Evolutionary conservation across 225 moss, liverwort and hornwort species (phyloP).

Genomic region (Polytrichum formosum): DNA sequence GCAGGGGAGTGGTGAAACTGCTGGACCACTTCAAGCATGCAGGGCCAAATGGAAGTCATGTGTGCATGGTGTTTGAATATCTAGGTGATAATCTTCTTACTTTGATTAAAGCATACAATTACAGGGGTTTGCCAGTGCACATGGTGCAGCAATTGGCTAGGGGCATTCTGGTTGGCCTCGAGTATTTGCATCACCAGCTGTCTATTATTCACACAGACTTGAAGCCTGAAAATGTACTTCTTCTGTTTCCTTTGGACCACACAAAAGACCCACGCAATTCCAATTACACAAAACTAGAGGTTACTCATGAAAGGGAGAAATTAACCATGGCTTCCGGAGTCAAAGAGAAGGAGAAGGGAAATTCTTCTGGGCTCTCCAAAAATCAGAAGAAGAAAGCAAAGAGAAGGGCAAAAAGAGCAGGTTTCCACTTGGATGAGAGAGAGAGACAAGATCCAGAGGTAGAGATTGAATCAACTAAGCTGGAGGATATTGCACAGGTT

Average conservation of each 20-base stretch:
- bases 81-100: conserved; percentile 90
- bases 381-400: conserved; percentile 94
- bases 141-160: conserved; percentile 74
- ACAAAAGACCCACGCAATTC: conserved; percentile 57
- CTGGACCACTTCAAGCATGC: conserved; percentile 83
- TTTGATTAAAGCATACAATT: conserved; percentile 73
- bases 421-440: conserved; percentile 31
- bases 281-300: conserved; percentile 19
- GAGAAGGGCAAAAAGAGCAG: conserved; percentile 78
- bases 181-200: conserved; percentile 72
- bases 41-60: conserved; percentile 85
- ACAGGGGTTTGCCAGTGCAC: conserved; percentile 72
- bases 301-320: conserved; percentile 31
- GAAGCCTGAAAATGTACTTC: conserved; percentile 88
- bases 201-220: conserved; percentile 93
- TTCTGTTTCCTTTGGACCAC: conserved; percentile 63
- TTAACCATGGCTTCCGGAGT: conserved; percentile 7
- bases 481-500: conserved; percentile 11
- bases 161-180: conserved; percentile 73
- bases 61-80: conserved; percentile 95
- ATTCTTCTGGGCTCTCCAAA: conserved; percentile 53
- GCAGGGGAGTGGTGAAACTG: conserved; percentile 73
- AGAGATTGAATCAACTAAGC: conserved; percentile 15
- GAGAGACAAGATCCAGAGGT: conserved; percentile 27
- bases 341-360: conserved; percentile 22